Conservation (phyloP, 192 early-diverging fungal species). For the Rhizophlyctis rosea region DNA sequence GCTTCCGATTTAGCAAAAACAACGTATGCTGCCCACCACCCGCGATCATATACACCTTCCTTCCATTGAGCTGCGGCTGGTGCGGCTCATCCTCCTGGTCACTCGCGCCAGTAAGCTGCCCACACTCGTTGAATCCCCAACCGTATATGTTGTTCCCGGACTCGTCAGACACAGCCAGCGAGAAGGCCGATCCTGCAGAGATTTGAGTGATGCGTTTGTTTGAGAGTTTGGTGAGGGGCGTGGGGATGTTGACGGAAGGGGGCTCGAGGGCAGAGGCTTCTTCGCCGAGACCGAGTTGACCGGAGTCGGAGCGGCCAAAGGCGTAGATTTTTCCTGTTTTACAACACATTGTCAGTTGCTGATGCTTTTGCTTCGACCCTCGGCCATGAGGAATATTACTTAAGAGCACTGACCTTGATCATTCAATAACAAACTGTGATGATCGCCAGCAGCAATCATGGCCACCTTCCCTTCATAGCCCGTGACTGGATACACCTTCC, state of each 20-base stretch:
- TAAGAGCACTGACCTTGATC: constrained; percentile 55
- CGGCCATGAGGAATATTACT: not conserved
- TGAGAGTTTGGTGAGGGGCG: constrained; percentile 43
- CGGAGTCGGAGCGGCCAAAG: constrained; percentile 82
- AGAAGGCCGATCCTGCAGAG: constrained; percentile 51
- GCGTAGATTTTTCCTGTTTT: constrained; percentile 60
- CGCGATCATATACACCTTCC: constrained; percentile 54
- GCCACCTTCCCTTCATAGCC: constrained; percentile 48
- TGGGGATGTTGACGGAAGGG: constrained; percentile 48
- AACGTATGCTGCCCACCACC: constrained; percentile 83
- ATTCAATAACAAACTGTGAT: constrained; percentile 77
- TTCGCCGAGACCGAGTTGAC: constrained; percentile 71
- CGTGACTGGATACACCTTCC: constrained; percentile 53
- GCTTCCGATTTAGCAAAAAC: constrained; percentile 51
- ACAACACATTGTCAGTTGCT: not conserved
- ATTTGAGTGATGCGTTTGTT: constrained; percentile 46
- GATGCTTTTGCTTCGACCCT: not conserved
- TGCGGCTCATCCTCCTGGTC: constrained; percentile 68
- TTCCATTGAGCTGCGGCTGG: constrained; percentile 67
- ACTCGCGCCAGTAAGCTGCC: constrained; percentile 71
- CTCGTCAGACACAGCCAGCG: constrained; percentile 35
- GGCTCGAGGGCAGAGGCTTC: constrained; percentile 11
- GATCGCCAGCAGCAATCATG: constrained; percentile 77
- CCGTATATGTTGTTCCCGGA: constrained; percentile 57
- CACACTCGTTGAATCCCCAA: constrained; percentile 89